These are phyloP conservation scores for Biscogniauxia marginata DNA, from an alignment of 2,329 filamentous ascomycete species.

Conservation along the genomic window DNA sequence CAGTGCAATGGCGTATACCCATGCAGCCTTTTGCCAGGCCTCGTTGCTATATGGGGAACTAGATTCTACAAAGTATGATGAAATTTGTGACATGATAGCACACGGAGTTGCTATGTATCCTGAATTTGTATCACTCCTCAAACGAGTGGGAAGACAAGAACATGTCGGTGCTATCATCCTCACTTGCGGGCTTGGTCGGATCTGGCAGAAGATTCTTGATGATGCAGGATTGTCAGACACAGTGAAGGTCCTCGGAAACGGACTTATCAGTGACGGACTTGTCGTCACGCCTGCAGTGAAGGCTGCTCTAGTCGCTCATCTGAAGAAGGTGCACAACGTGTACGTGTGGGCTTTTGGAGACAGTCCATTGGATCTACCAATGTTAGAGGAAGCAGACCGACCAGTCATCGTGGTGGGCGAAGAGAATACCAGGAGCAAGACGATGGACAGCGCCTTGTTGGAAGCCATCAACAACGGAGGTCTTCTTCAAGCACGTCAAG, in stretches of 20 bases:
- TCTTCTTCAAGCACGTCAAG: slow-evolving; percentile 43
- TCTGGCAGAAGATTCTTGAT: slow-evolving; percentile 57
- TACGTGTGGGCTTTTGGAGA: slow-evolving; percentile 60
- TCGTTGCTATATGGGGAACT: slow-evolving; percentile 51
- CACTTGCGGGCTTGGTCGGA: slow-evolving; percentile 50
- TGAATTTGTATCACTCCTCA: slow-evolving; percentile 47
- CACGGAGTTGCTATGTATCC: slow-evolving; percentile 40
- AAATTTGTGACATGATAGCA: slow-evolving; percentile 45
- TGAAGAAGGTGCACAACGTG: slow-evolving; percentile 35
- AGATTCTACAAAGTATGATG: slow-evolving; percentile 41
- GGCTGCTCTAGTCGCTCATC: slow-evolving; percentile 40
- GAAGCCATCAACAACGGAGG: slow-evolving; percentile 39
- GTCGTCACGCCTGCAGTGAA: slow-evolving; percentile 54
- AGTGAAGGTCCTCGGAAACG: slow-evolving; percentile 53
- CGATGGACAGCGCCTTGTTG: slow-evolving; percentile 48
- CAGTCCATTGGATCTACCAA: slow-evolving; percentile 55
- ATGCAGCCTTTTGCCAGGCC: slow-evolving; percentile 54
- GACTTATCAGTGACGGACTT: slow-evolving; percentile 44
- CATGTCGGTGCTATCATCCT: slow-evolving; percentile 50
- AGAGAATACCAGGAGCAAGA: slow-evolving; percentile 43
- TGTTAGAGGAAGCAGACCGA: slow-evolving; percentile 53
- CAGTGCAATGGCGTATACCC: slow-evolving; percentile 47
- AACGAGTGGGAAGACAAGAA: slow-evolving; percentile 23
- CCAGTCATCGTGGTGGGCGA: slow-evolving; percentile 56
- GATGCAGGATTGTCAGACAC: slow-evolving; percentile 37